Evolutionary conservation across 305 asterid species (phyloP), one percentile per base, ranked within the genome.

Genomic region (Fraxinus paxiana): DNA sequence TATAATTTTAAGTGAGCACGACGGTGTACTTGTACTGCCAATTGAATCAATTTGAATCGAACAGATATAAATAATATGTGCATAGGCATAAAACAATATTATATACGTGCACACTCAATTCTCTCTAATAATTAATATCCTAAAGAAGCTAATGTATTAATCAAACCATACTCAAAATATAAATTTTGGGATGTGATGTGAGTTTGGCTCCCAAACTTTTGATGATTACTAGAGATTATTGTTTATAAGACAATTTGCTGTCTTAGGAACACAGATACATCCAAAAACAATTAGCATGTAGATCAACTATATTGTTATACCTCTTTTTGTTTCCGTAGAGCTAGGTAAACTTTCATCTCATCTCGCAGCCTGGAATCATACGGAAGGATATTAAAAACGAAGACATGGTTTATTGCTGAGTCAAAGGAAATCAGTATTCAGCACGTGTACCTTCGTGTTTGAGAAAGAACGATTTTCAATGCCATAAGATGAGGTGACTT

Each of bases 401-500:
- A 43, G 41, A 69, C 80, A 70, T 75, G 78, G 70, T 28, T 77
- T 24, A 46, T 77, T 73, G 59, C 26, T 38, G 2, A 75, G 78
- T 35, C 17, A 82, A 38, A 77, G 75, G 13, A 71, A 82, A 80
- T 17, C 74, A 87, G 75, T 51, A 54, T 54, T 17, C 65, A 54
- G 65, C 26, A 56, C 63, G 76, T 59, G 22, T 82, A 95, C 98
- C 98, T 95, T 83, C 92, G 83, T 82, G 93, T 94, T 82, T 93
- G 96, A 81, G 88, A 88, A 41, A 95, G 89, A 88, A 95, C 89
- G 61, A 84, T 80, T 84, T 85, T 91, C 87, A 95, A 84, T 77
- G 92, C 92, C 88, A 91, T 95, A 43, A 87, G 84, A 85, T 94
- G 98, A 82, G 86, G 88, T 73, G 89, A 93, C 82, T 86, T 85